These are phyloP conservation scores for Fusarium coffeatum DNA, from an alignment of 2,329 filamentous ascomycete genomes.

Conservation along the genomic window DNA sequence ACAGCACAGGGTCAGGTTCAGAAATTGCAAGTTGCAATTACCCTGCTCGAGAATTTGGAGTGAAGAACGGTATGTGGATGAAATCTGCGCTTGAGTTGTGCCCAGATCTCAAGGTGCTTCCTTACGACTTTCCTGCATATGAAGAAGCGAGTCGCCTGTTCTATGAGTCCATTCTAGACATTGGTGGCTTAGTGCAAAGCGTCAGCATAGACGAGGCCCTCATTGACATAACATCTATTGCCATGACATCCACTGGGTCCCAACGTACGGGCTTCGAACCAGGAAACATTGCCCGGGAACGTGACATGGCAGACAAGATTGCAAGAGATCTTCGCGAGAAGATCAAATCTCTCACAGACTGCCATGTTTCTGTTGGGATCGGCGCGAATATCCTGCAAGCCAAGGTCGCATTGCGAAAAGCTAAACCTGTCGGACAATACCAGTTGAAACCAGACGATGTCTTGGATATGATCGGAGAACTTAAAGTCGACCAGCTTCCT, in stretches of 20 bases:
- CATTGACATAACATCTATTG: constrained; percentile 80
- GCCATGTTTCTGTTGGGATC: constrained; percentile 91
- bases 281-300: constrained; percentile 79
- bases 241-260: constrained; percentile 73
- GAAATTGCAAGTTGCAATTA: constrained; percentile 99
- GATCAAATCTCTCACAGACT: constrained; percentile 81
- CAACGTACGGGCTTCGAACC: constrained; percentile 73
- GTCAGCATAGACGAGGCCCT: constrained; percentile 97
- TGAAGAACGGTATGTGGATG: constrained; percentile 99
- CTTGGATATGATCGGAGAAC: constrained; percentile 78
- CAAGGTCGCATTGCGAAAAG: constrained; percentile 88
- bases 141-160: constrained; percentile 91
- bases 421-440: constrained; percentile 93
- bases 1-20: constrained; percentile 84
- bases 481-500: constrained; percentile 84
- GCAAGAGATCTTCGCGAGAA: constrained; percentile 71
- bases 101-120: constrained; percentile 86
- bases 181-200: constrained; percentile 89
- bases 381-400: constrained; percentile 91
- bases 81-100: constrained; percentile 85
- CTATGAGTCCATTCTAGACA: constrained; percentile 83
- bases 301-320: constrained; percentile 80
- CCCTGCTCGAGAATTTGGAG: constrained; percentile 82
- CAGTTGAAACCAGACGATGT: constrained; percentile 87
- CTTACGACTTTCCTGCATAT: constrained; percentile 95